Evolutionary conservation across 1,284 basidiomycete species (phyloP).

Genomic region (Ganoderma leucocontextum): DNA sequence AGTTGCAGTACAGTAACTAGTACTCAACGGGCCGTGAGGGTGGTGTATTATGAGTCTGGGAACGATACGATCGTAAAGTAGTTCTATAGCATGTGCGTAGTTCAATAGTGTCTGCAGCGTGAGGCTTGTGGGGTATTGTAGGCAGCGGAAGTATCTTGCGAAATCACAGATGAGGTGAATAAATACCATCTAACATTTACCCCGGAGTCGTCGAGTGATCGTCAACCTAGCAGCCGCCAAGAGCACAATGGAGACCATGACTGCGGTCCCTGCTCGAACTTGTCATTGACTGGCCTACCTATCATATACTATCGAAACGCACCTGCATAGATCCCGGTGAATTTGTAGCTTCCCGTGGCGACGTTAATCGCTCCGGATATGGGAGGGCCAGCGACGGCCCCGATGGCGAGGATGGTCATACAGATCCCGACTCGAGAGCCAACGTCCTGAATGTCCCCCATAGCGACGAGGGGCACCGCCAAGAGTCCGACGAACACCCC

Average conservation of each 20-base stretch:
- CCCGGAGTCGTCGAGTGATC: conserved; percentile 22
- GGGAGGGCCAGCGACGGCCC: conserved; percentile 60
- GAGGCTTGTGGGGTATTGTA: not conserved
- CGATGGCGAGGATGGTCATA: conserved; percentile 56
- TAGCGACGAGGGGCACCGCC: conserved; percentile 59
- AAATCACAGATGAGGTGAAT: not conserved
- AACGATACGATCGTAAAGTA: not conserved
- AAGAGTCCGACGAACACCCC: conserved; percentile 67
- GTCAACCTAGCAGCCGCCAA: conserved; percentile 21
- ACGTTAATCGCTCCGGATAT: conserved; percentile 65
- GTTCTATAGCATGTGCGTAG: not conserved
- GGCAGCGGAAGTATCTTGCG: not conserved
- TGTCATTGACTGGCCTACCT: not conserved
- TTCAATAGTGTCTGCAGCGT: not conserved
- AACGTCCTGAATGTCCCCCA: conserved; percentile 65
- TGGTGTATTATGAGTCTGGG: not conserved
- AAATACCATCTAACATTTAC: conserved; percentile 11
- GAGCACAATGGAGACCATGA: conserved; percentile 27
- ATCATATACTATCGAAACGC: not conserved
- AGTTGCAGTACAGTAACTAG: too few species aligned
- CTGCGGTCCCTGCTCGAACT: conserved; percentile 17
- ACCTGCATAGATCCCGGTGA: conserved; percentile 59
- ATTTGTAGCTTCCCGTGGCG: conserved; percentile 53
- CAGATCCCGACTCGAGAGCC: conserved; percentile 66
- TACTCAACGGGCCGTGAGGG: too few species aligned